phyloP scores from a whole-genome alignment of 371 early-diverging fungal species.

The Circinella umbellata region DNA sequence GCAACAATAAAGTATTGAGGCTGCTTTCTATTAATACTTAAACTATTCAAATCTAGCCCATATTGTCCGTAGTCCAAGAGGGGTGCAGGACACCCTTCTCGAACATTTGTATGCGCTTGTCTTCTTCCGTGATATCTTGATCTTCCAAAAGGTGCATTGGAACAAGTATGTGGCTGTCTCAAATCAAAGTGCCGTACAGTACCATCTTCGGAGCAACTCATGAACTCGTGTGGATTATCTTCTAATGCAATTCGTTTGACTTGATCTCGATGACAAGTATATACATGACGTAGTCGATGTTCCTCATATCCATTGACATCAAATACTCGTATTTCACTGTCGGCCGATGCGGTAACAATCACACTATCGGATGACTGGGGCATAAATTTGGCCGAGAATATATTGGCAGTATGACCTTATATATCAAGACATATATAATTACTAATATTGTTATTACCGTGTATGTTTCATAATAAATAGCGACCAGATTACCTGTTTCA shows the following conservation, averaged over 20 bases:
- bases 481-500: conserved; percentile 21
- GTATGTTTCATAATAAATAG: no score
- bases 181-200: conserved; percentile 71
- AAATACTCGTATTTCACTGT: conserved; percentile 69
- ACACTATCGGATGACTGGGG: conserved; percentile 64
- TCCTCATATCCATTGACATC: conserved; percentile 43
- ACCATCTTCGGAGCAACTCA: conserved; percentile 72
- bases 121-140: conserved; percentile 15
- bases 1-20: conserved; percentile 67
- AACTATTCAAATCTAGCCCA: conserved; percentile 56
- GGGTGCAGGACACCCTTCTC: conserved; percentile 40
- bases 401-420: conserved; percentile 70
- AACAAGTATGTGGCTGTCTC: conserved; percentile 49
- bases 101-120: conserved; percentile 19
- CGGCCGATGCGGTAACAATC: conserved; percentile 73
- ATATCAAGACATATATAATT: no score
- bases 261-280: conserved; percentile 59
- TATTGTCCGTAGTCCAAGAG: conserved; percentile 56
- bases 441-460: no score
- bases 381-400: conserved; percentile 80
- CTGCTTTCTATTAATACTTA: conserved; percentile 52
- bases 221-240: conserved; percentile 55
- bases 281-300: conserved; percentile 31
- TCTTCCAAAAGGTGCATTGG: conserved; percentile 33
- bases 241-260: conserved; percentile 59